These are phyloP conservation scores for Dactylellina leptospora DNA, from an alignment of 2,329 filamentous ascomycete species.

Conservation along the genomic window DNA sequence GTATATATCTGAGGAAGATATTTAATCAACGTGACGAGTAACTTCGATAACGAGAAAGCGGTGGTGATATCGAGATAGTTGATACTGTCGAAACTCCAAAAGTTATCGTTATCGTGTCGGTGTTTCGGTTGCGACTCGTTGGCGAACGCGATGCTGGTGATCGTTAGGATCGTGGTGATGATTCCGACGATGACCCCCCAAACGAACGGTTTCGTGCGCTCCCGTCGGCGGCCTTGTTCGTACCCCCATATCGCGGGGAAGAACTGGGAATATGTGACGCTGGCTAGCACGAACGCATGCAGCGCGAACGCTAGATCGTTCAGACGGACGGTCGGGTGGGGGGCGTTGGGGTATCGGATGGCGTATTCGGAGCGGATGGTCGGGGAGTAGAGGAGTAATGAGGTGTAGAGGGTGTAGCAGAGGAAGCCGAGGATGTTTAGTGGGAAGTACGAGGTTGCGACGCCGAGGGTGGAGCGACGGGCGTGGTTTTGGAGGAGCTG, in stretches of 20 bases:
- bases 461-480: conserved; percentile 79
- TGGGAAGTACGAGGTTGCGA: conserved; percentile 86
- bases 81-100: conserved; percentile 64
- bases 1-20: conserved; percentile 86
- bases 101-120: conserved; percentile 61
- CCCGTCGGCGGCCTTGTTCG: conserved; percentile 64
- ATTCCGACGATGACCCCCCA: conserved; percentile 72
- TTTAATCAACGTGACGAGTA: conserved; percentile 87
- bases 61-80: conserved; percentile 51
- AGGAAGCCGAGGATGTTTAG: conserved; percentile 77
- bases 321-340: conserved; percentile 82
- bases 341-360: conserved; percentile 74
- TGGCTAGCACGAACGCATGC: conserved; percentile 78
- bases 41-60: conserved; percentile 84
- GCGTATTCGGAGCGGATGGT: conserved; percentile 84
- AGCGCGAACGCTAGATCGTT: conserved; percentile 90
- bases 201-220: conserved; percentile 70
- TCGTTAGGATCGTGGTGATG: conserved; percentile 66
- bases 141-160: conserved; percentile 62
- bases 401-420: conserved; percentile 78
- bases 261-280: conserved; percentile 80
- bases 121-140: conserved; percentile 55
- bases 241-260: conserved; percentile 77
- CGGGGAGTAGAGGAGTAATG: conserved; percentile 79
- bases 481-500: conserved; percentile 82